Evolutionary conservation across 768 basidiomycete species (phyloP).

Genomic region (Melanogaster broomeanus): DNA sequence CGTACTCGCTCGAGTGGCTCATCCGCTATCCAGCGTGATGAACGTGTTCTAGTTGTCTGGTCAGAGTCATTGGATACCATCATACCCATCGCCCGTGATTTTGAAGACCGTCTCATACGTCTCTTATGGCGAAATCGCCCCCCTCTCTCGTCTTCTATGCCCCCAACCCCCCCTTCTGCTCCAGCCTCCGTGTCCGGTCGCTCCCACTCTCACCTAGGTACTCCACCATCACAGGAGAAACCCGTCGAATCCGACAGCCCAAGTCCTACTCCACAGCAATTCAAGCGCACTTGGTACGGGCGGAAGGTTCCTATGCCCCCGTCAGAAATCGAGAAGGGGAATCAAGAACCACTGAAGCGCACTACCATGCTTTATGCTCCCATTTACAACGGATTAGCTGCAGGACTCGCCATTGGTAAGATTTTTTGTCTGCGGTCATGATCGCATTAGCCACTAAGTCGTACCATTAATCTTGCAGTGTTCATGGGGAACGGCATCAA

Average conservation of each 20-base stretch:
- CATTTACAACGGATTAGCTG: slow-evolving; percentile 28
- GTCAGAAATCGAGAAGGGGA: slow-evolving; percentile 28
- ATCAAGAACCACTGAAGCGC: slow-evolving; percentile 13
- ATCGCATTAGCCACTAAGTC: not conserved
- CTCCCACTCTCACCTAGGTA: slow-evolving; percentile 30
- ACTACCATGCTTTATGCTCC: slow-evolving; percentile 26
- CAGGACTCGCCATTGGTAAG: slow-evolving; percentile 27
- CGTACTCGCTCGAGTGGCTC: not conserved
- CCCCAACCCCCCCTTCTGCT: slow-evolving; percentile 30
- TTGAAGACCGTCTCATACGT: slow-evolving; percentile 59
- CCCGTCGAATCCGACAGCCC: slow-evolving; percentile 11
- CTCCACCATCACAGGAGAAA: slow-evolving; percentile 17
- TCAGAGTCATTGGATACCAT: slow-evolving; percentile 78
- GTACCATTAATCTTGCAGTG: slow-evolving; percentile 37
- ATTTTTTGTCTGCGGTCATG: not conserved
- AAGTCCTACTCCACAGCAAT: slow-evolving; percentile 28
- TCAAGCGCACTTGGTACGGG: slow-evolving; percentile 63
- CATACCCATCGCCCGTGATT: slow-evolving; percentile 50
- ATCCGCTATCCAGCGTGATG: slow-evolving; percentile 58
- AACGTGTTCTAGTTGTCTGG: slow-evolving; percentile 85
- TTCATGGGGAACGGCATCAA: slow-evolving; percentile 68
- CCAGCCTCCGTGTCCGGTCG: slow-evolving; percentile 39
- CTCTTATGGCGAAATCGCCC: slow-evolving; percentile 51
- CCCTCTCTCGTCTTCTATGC: slow-evolving; percentile 20
- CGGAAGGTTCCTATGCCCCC: slow-evolving; percentile 45